Evolutionary conservation across 495 filamentous ascomycete species (phyloP), one percentile per base, ranked within the genome.

Genomic region (Neurospora sp.): DNA sequence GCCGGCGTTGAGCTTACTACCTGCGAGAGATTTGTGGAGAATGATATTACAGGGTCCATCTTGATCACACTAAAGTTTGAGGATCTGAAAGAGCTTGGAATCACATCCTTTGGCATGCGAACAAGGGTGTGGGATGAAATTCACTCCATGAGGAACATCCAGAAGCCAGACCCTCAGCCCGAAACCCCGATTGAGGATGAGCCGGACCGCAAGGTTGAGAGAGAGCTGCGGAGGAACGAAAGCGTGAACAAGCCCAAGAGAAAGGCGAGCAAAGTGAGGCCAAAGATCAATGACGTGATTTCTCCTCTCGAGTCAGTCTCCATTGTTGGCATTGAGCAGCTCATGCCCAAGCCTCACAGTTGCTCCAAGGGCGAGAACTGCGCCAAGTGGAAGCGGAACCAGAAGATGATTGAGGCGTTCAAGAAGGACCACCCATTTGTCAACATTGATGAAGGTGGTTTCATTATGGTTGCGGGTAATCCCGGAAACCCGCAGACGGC

Each of bases 341-440:
- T 94, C 18, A 83, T 97, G 23, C 94, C 94, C 4, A 94, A 92
- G 81, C 87, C 89, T 0, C 96, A 99, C 81, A 88, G 85, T 44
- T 99, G 96, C 82, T 90, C 89, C 44, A 98, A 97, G 81, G 96
- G 95, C 44, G 94, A 97, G 75, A 90, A 91, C 70, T 99, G 96
- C 80, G 84, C 87, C 23, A 97, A 95, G 81, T 94, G 85, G 84
- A 88, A 86, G 79, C 91, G 89, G 77, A 89, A 93, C 75, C 89
- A 96, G 78, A 85, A 88, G 41, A 84, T 91, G 83, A 85, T 93
- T 70, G 87, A 88, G 39, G 84, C 84, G 39, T 88, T 94, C 77
- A 88, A 90, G 76, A 86, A 88, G 75, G 90, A 93, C 72, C 89
- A 92, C 78, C 91, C 92, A 11, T 86, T 90, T 76, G 78, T 86